A percentile compares a stretch with the other conserved stretches of the same genome.
Conservation (phyloP, 495 filamentous ascomycete species). For the Parathielavia hyrcaniae region DNA sequence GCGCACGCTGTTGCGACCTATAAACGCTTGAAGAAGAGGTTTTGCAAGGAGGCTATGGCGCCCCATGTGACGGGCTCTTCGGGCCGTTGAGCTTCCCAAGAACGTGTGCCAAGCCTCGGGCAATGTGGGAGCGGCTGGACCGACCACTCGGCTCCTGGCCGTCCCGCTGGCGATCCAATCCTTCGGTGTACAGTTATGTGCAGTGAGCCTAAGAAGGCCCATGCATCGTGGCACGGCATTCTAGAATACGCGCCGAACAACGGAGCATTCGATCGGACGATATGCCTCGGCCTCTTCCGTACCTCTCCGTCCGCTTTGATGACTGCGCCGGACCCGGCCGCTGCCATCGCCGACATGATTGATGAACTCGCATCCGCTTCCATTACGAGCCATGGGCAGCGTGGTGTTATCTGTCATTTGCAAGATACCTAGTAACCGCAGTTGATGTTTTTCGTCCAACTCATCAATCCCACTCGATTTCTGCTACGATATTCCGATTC, state of each 20-base stretch:
- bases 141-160: slow-evolving; percentile 7
- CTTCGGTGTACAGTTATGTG: not conserved
- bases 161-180: not conserved
- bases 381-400: slow-evolving; percentile 1
- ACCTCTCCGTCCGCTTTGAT: no score
- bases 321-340: no score
- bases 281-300: no score
- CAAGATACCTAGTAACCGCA: no score
- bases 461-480: not conserved
- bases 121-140: not conserved
- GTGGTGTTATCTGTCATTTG: not conserved
- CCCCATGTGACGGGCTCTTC: slow-evolving; percentile 8
- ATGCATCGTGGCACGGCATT: slow-evolving; percentile 3
- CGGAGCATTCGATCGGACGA: slow-evolving; percentile 7
- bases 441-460: not conserved
- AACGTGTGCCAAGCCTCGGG: slow-evolving; percentile 1
- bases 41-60: slow-evolving; percentile 13
- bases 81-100: not conserved
- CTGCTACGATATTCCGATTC: not conserved
- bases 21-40: not conserved
- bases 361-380: not conserved
- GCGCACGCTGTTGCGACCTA: not conserved
- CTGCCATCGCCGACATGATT: not conserved
- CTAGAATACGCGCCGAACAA: slow-evolving; percentile 3
- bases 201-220: not conserved